Evolutionary conservation across 345 rosid species (phyloP).

Genomic region (Raphanus raphanistrum): DNA sequence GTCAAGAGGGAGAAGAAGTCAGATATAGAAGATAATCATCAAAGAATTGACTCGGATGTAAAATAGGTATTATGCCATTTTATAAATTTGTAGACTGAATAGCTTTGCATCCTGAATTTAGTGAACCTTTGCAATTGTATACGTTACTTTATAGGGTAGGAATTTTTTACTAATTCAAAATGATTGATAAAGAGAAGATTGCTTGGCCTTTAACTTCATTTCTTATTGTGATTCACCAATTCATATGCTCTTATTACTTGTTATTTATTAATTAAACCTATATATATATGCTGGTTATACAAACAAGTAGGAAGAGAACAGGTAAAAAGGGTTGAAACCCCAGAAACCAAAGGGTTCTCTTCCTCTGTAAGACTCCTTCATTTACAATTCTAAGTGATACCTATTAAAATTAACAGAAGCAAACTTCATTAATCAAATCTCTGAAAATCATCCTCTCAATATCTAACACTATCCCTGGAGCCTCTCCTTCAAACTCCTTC

Average conservation of each 20-base stretch:
- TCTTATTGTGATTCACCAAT: not conserved
- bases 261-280: not conserved
- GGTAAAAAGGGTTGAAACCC: not conserved
- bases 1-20: not conserved
- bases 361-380: not conserved
- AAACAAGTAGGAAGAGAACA: not conserved
- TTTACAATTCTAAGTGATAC: not conserved
- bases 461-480: constrained; percentile 62
- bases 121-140: not conserved
- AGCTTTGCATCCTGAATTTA: not conserved
- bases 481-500: constrained; percentile 49
- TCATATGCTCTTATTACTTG: not conserved
- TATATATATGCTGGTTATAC: not conserved
- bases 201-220: not conserved
- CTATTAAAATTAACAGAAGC: constrained; percentile 17
- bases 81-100: not conserved
- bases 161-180: not conserved
- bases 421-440: constrained; percentile 68
- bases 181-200: not conserved
- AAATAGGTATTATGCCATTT: not conserved
- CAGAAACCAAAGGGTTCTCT: not conserved
- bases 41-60: not conserved
- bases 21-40: not conserved
- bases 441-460: constrained; percentile 81
- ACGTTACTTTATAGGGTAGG: not conserved